Conservation (phyloP, 176 grass and related monocot species). For the Alloteropsis semialata region DNA sequence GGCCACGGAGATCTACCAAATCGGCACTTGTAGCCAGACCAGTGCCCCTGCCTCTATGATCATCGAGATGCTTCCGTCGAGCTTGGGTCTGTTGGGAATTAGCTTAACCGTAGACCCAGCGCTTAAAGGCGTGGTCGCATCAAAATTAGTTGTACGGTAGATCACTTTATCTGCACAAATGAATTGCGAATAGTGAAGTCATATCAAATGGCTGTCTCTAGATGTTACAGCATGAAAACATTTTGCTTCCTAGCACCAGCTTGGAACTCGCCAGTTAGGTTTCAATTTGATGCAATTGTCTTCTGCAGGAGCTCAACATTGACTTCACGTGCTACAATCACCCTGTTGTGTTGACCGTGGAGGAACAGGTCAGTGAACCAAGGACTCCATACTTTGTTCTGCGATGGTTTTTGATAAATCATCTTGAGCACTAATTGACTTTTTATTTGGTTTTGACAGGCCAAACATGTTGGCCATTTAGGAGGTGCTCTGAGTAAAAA, state of each 20-base stretch:
- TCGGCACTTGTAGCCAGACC: background rate
- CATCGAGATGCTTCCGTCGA: background rate
- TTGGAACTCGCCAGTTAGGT: background rate
- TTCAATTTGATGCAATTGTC: constrained; percentile 21
- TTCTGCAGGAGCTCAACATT: constrained; percentile 80
- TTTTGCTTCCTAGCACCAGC: constrained; percentile 1
- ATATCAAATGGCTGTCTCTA: background rate
- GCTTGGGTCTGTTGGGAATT: background rate
- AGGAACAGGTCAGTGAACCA: constrained; percentile 59
- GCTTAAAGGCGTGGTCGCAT: background rate
- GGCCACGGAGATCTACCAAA: constrained; percentile 11
- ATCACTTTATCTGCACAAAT: background rate
- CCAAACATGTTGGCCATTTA: constrained; percentile 81
- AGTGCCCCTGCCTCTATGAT: background rate
- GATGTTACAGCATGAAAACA: background rate
- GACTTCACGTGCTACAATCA: constrained; percentile 73
- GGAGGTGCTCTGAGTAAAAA: constrained; percentile 93
- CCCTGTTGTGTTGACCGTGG: constrained; percentile 80
- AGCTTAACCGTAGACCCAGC: background rate
- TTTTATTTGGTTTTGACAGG: constrained; percentile 35
- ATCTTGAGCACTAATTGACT: constrained; percentile 31
- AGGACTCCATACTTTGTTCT: background rate
- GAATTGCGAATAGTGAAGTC: background rate
- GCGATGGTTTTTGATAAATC: background rate
- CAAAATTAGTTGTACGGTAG: too few relatives aligned